A percentile compares a stretch with the other conserved stretches of the same genome.
phyloP scores from a whole-genome alignment of 495 filamentous ascomycete species.

The Neurospora sp. region DNA sequence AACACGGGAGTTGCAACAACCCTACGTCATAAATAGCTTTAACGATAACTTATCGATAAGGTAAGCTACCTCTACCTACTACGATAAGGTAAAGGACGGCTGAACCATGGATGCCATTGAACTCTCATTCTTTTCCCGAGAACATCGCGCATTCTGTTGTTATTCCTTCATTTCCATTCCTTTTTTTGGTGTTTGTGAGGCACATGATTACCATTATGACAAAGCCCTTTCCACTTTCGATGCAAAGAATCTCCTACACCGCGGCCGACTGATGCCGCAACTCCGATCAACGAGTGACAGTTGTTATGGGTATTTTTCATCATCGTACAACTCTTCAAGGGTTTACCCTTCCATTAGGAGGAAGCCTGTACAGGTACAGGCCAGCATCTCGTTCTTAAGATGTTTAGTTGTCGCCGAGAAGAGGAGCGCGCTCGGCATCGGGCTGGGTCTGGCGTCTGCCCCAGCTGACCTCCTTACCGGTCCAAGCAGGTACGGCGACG shows the following conservation, averaged over 20 bases:
- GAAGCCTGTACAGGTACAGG: not conserved
- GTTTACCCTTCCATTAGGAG: not conserved
- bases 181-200: not conserved
- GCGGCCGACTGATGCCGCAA: not conserved
- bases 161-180: not conserved
- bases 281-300: not conserved
- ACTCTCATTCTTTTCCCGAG: not conserved
- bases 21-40: not conserved
- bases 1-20: not conserved
- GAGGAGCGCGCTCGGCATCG: slow-evolving; percentile 43
- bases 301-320: not conserved
- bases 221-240: not conserved
- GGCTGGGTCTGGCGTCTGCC: slow-evolving; percentile 16
- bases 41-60: not conserved
- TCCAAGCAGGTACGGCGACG: slow-evolving; percentile 53
- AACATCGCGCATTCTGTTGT: not conserved
- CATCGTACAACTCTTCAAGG: not conserved
- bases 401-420: slow-evolving; percentile 29
- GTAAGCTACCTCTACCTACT: not conserved
- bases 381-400: not conserved
- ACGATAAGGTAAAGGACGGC: not conserved
- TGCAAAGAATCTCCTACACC: not conserved
- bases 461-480: slow-evolving; percentile 37
- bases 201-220: not conserved
- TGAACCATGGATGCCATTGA: not conserved